Base-by-base conservation (phyloP, 306 rosid species). In the Gillenia trifoliata region DNA sequence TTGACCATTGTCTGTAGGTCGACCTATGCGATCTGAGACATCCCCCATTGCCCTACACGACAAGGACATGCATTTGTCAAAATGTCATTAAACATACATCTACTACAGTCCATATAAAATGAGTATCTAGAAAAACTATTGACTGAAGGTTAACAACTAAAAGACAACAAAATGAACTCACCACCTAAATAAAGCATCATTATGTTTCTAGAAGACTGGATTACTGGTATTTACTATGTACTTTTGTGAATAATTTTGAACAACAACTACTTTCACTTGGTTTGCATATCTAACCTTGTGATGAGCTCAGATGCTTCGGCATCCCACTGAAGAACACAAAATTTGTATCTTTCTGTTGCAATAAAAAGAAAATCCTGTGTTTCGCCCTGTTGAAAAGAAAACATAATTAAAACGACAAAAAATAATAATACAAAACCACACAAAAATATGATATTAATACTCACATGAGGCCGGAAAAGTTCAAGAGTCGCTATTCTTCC, bases 321-420 rank as follows among this genome's bases (percentile, higher is more conserved):
- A 81, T 94, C 96, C 99, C 99, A 94, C 75, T 94, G 99, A 70
- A 94, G 96, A 79, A 94, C 99, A 70, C 99, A 92, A 76, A 94
- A 94, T 79, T 94, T 94, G 85, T 94, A 94, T 87, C 99, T 86
- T 78, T 94, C 99, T 36, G 99, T 94, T 26, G 99, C 96, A 81
- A 94, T 86, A 78, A 94, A 94, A 16, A 94, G 86, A 80, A 85
- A 90, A 77, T 94, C 99, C 61, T 94, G 99, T 19, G 93, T 75
- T 80, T 94, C 99, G 11, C 99, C 99, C 99, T 94, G 81, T 72
- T 76, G 17, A 69, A 77, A 70, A 43, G 59, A 31, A 73, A 56
- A 64, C 7, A 59, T 40, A 52, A 65, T 59, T 40, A 75, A 43
- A 15, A 15, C 15, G 16, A 77, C 17, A 25, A 11, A 15, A 13